These are phyloP conservation scores for Solanum lycopersicoides DNA, from an alignment of 257 asterid species.

Conservation along the genomic window DNA sequence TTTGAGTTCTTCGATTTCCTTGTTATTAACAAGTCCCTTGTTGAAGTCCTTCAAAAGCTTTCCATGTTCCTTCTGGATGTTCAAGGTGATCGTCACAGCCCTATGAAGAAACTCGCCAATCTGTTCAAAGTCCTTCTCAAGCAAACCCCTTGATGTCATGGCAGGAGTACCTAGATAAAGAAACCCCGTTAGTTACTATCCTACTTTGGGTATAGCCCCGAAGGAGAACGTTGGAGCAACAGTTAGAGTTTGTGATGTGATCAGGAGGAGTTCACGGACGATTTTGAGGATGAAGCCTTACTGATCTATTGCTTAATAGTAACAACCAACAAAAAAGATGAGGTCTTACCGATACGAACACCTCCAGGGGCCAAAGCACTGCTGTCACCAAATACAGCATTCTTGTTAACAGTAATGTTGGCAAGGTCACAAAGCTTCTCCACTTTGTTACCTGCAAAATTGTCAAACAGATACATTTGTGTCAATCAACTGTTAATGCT, in stretches of 20 bases:
- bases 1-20: slow-evolving; percentile 85
- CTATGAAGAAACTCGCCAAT: slow-evolving; percentile 91
- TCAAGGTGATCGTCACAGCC: slow-evolving; percentile 68
- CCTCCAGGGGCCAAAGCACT: slow-evolving; percentile 99
- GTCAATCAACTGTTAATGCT: not conserved
- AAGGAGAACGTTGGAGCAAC: not conserved
- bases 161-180: slow-evolving; percentile 73
- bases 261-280: not conserved
- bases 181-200: not conserved
- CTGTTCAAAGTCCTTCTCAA: slow-evolving; percentile 94
- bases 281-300: not conserved
- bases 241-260: not conserved
- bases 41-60: slow-evolving; percentile 91
- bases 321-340: not conserved
- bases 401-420: slow-evolving; percentile 93
- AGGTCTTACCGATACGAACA: slow-evolving; percentile 83
- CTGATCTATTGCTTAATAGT: not conserved
- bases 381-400: slow-evolving; percentile 98
- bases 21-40: slow-evolving; percentile 81
- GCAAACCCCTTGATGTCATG: slow-evolving; percentile 95
- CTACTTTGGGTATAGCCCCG: not conserved
- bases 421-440: slow-evolving; percentile 93
- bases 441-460: slow-evolving; percentile 73
- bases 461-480: not conserved
- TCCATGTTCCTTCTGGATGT: slow-evolving; percentile 81